Percentiles rank a stretch among this genome's conserved stretches.
Evolutionary conservation across 495 filamentous ascomycete genomes (phyloP).

Genomic region (Penicillium psychrofluorescens): DNA sequence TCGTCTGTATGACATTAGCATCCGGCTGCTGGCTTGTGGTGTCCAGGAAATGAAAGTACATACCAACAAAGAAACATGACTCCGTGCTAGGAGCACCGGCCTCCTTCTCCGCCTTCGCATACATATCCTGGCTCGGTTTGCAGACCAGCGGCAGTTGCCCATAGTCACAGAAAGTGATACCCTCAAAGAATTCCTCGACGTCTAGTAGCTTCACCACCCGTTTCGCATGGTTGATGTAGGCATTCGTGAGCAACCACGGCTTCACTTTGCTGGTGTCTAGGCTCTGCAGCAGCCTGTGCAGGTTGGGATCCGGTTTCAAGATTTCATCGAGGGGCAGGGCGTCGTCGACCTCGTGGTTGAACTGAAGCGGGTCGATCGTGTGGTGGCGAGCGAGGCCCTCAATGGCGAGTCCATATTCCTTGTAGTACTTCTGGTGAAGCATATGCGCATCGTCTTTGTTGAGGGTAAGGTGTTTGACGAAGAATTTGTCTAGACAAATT

Average conservation of each 20-base stretch:
- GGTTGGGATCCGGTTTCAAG: constrained; percentile 65
- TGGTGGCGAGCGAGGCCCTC: constrained; percentile 90
- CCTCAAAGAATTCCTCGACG: constrained; percentile 85
- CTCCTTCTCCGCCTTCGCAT: constrained; percentile 63
- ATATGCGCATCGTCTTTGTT: constrained; percentile 63
- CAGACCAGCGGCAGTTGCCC: constrained; percentile 57
- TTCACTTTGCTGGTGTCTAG: constrained; percentile 75
- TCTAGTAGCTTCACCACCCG: constrained; percentile 74
- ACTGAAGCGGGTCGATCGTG: constrained; percentile 90
- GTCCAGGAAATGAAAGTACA: constrained; percentile 16
- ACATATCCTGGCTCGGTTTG: constrained; percentile 83
- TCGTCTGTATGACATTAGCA: constrained; percentile 53
- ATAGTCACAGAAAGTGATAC: constrained; percentile 91
- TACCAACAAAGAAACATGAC: constrained; percentile 83
- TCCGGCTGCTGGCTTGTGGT: neutral
- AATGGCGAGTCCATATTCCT: constrained; percentile 92
- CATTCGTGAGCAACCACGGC: constrained; percentile 93
- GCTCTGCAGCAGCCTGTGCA: constrained; percentile 70
- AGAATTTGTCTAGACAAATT: constrained; percentile 58
- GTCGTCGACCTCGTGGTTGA: constrained; percentile 92
- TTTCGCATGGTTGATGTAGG: constrained; percentile 80
- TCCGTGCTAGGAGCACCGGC: constrained; percentile 49
- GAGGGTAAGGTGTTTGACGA: constrained; percentile 69
- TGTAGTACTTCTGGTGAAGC: constrained; percentile 88
- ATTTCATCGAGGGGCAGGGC: constrained; percentile 81